Evolutionary conservation across 176 grass and related monocot genomes (phyloP).

Genomic region (Ensete glaucum): DNA sequence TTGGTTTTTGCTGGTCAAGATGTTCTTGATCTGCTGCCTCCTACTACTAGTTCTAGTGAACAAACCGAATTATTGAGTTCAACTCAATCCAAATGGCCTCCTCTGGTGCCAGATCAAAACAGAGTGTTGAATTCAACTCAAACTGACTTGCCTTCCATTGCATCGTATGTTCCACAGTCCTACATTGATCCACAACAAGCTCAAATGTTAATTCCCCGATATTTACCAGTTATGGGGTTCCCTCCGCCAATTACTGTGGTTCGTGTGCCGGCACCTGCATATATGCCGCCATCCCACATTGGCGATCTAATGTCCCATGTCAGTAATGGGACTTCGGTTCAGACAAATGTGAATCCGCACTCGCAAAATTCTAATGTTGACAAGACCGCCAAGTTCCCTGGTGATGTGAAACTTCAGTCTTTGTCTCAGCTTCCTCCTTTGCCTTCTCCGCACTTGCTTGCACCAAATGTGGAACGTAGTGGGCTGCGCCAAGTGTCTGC

Average conservation of each 20-base stretch:
- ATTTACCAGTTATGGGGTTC: background rate
- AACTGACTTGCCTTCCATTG: background rate
- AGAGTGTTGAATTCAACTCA: background rate
- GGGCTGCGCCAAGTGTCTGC: constrained; percentile 19
- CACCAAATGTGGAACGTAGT: constrained; percentile 18
- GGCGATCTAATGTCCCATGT: background rate
- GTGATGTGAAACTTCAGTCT: constrained; percentile 53
- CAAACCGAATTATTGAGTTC: background rate
- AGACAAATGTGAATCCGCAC: background rate
- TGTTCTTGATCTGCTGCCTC: background rate
- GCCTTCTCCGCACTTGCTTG: constrained; percentile 70
- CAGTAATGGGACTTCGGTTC: background rate
- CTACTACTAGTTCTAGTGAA: constrained; percentile 40
- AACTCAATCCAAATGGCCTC: background rate
- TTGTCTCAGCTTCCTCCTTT: constrained; percentile 85
- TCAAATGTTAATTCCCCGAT: background rate
- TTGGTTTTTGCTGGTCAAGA: constrained; percentile 25
- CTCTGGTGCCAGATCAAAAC: background rate
- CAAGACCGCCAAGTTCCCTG: constrained; percentile 24
- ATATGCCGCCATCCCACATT: constrained; percentile 11
- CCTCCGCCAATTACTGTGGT: background rate
- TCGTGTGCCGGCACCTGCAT: background rate
- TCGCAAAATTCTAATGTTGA: constrained; percentile 23
- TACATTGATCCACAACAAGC: background rate
- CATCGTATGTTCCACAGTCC: background rate